These are phyloP conservation scores for Babesia ovis DNA, from an alignment of 169 alveolate genomes.

Conservation along the genomic window DNA sequence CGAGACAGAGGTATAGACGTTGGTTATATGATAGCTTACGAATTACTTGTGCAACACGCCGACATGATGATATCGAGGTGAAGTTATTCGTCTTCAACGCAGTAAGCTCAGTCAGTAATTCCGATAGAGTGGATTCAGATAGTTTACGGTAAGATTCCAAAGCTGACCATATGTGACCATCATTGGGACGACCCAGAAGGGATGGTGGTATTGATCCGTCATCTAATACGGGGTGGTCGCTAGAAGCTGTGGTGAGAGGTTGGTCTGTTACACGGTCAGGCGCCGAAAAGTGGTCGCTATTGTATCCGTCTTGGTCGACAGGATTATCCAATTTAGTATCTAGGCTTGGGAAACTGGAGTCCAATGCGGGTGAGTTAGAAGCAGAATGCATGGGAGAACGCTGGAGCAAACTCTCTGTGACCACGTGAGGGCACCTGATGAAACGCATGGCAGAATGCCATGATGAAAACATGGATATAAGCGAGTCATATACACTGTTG, in stretches of 20 bases:
- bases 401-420: slow-evolving; percentile 25
- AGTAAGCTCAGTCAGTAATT: not conserved
- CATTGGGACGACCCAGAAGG: not conserved
- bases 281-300: not conserved
- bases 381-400: not conserved
- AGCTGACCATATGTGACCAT: slow-evolving; percentile 16
- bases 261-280: not conserved
- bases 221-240: not conserved
- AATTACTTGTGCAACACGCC: not conserved
- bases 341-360: not conserved
- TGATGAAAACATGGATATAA: slow-evolving; percentile 6
- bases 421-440: slow-evolving; percentile 14
- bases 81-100: not conserved
- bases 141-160: slow-evolving; percentile 19
- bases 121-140: slow-evolving; percentile 9
- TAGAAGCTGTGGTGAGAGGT: not conserved
- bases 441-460: slow-evolving; percentile 37
- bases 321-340: not conserved
- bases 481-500: not conserved
- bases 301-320: not conserved
- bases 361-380: too few relatives aligned
- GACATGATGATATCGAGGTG: not conserved
- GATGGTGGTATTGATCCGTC: not conserved
- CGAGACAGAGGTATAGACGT: slow-evolving; percentile 53
- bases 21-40: not conserved